Evolutionary conservation across 176 grass and related monocot genomes (phyloP), one percentile per base, ranked within the genome.

Genomic region (Lolium perenne): DNA sequence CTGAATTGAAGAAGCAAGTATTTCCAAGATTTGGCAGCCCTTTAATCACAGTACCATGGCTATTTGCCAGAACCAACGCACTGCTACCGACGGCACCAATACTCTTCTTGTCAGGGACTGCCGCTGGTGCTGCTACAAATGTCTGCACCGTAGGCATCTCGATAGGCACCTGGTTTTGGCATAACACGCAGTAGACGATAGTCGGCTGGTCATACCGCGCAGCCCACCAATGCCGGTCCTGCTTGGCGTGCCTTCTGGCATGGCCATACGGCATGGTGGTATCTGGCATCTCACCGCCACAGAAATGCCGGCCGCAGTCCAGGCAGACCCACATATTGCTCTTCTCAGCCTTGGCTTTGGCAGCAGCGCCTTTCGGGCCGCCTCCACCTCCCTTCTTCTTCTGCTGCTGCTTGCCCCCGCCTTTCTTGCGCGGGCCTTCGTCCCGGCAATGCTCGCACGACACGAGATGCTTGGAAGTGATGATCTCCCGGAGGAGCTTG

Each of bases 1-100:
- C 90, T 38, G 97, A 86, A 86, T 98, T 98, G 88, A 98, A 96
- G 88, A 94, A 98, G 50, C 94, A 96, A 16, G 97, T 96, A 50
- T 98, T 98, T 48, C 97, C 94, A 64, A 96, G 91, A 85, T 98
- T 98, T 4, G 92, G 88, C 25, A 98, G 71, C 58, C 97, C 97
- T 87, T 87, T 93, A 21, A 95, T 94, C 54, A 83, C 70, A 87
- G 92, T 87, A 49, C 70, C 81, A 65, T 88, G 80, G 47, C 32
- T 41, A 74, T 80, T 82, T 81, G 83, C 59, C 9, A 86, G 80
- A 61, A 18, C 47, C 10, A 45, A 29, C 21, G 49, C 57, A 83
- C 55, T 61, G 26, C n/a, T 65, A 83, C 75, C 88, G 18, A 10
- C 56, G n/a, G 58, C 67, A 66, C 57, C 48, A 71, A 38, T 17